phyloP scores from a whole-genome alignment of 2,329 filamentous ascomycete genomes.

The Pseudogymnoascus sp. region DNA sequence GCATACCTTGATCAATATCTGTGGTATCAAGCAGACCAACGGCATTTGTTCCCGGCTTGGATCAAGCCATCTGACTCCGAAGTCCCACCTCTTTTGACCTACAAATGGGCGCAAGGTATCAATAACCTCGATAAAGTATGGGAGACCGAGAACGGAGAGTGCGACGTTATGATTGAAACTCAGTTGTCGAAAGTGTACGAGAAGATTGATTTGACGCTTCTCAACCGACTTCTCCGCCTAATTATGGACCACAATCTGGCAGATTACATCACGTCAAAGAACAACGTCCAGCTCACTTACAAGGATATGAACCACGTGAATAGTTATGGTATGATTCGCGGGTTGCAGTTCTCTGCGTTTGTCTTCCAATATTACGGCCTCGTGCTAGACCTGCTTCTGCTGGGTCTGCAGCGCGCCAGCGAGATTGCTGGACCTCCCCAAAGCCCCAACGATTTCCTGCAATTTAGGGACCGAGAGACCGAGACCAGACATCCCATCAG shows the following conservation, averaged over 20 bases:
- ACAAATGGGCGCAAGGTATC: slow-evolving; percentile 99
- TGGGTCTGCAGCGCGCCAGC: slow-evolving; percentile 91
- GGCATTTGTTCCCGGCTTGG: slow-evolving; percentile 95
- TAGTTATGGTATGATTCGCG: slow-evolving; percentile 96
- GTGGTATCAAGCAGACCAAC: slow-evolving; percentile 98
- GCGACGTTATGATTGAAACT: slow-evolving; percentile 97
- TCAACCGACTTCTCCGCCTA: slow-evolving; percentile 84
- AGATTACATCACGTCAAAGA: slow-evolving; percentile 98
- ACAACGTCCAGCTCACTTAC: slow-evolving; percentile 98
- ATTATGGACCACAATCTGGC: slow-evolving; percentile 99
- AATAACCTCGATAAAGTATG: slow-evolving; percentile 96
- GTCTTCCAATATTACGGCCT: slow-evolving; percentile 99
- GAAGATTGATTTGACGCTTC: slow-evolving; percentile 93
- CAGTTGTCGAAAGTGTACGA: slow-evolving; percentile 99
- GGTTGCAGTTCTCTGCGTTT: slow-evolving; percentile 94
- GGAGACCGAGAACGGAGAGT: slow-evolving; percentile 89
- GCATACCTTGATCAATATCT: slow-evolving; percentile 97
- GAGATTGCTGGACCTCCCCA: slow-evolving; percentile 94
- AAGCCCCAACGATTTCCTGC: slow-evolving; percentile 92
- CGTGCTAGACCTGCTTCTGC: slow-evolving; percentile 83
- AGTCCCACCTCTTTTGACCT: slow-evolving; percentile 85
- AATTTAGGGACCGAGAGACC: slow-evolving; percentile 88
- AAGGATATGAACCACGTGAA: slow-evolving; percentile 99
- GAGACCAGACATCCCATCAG: slow-evolving; percentile 92
- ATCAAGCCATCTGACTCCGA: slow-evolving; percentile 99